Evolutionary conservation across 805 yeast genomes (phyloP), one percentile per base, ranked within the genome.

Genomic region (Helenozyma baotianmanensis): DNA sequence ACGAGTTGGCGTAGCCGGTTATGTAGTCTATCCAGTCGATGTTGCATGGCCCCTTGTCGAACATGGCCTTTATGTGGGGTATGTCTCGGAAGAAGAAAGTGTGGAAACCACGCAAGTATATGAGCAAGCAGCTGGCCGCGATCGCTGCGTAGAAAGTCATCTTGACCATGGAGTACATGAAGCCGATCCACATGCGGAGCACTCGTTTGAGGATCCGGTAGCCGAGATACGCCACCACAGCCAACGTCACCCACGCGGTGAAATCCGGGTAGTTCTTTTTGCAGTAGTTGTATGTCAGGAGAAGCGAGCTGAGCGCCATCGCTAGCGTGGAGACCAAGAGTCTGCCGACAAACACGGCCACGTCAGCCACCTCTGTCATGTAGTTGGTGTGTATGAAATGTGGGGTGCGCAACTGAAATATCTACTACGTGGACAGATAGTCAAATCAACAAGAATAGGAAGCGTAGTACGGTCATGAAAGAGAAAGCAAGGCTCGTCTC

Each of bases 91-190:
- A 12, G 26, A 43, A 30, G 25, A 43, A 41, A 12, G 34, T 25
- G 27, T 32, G 35, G 7, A 29, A 29, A 10, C 47, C 47, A 6
- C 47, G 33, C 11, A 35, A 14, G 25, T 43, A 43, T 3, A 40
- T 25, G 14, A 33, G 32, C 15, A 31, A 16, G 3, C 27, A 26
- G 21, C 27, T 12, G 10, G 27, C 10, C 6, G 30, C 17, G n/a
- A 32, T 18, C 24, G 19, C 16, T 21, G 19, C 25, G 14, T 37
- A 16, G 2, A 42, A 8, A 4, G 22, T 27, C 12, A 32, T 37
- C 27, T 40, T 40, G 14, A 30, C 15, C 12, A 25, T 23, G 10
- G 39, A 39, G 21, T 24, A 25, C 17, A 36, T 19, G 24, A 40
- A 18, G 9, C 34, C 24, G 34, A 42, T 35, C 47, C 47, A 43